A percentile compares a stretch with the other conserved stretches of the same genome.
Evolutionary conservation across 371 early-diverging fungal genomes (phyloP).

Genomic region (Syncephalastrum racemosum): DNA sequence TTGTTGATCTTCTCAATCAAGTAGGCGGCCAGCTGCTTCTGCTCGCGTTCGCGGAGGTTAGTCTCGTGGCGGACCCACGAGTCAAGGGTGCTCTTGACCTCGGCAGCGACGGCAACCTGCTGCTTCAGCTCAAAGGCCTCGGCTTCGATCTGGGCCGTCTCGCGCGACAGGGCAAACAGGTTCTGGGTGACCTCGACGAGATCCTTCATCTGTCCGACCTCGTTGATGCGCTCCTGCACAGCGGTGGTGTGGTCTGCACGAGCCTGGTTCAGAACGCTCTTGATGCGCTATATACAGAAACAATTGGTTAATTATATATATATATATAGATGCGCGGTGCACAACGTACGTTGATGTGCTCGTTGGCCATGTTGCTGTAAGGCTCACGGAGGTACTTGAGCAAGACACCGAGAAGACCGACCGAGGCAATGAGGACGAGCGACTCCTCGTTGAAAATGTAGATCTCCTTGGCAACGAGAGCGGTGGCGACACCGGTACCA

Average conservation of each 20-base stretch:
- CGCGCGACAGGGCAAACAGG: constrained; percentile 92
- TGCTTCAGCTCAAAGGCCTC: constrained; percentile 95
- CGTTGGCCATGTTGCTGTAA: constrained; percentile 85
- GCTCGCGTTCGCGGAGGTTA: constrained; percentile 90
- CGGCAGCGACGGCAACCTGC: constrained; percentile 75
- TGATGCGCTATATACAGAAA: constrained; percentile 58
- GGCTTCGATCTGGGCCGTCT: constrained; percentile 90
- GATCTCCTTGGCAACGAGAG: constrained; percentile 93
- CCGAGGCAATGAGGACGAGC: constrained; percentile 74
- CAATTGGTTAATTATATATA: not conserved
- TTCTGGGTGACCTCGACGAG: constrained; percentile 91
- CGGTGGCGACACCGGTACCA: constrained; percentile 83
- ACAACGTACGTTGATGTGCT: constrained; percentile 65
- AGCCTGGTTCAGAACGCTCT: constrained; percentile 78
- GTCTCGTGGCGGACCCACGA: constrained; percentile 97
- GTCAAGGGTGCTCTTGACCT: constrained; percentile 90
- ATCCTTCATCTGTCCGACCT: constrained; percentile 91
- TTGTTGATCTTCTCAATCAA: constrained; percentile 86
- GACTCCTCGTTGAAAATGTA: constrained; percentile 95
- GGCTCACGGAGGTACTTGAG: constrained; percentile 83
- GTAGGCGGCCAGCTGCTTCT: constrained; percentile 81
- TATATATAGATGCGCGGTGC: not conserved
- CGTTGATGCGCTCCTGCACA: constrained; percentile 85
- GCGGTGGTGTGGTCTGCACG: constrained; percentile 91
- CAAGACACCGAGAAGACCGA: constrained; percentile 75